A percentile compares a stretch with the other conserved stretches of the same genome.
phyloP scores from a whole-genome alignment of 2,329 filamentous ascomycete genomes.

The Plectosphaerella plurivora region DNA sequence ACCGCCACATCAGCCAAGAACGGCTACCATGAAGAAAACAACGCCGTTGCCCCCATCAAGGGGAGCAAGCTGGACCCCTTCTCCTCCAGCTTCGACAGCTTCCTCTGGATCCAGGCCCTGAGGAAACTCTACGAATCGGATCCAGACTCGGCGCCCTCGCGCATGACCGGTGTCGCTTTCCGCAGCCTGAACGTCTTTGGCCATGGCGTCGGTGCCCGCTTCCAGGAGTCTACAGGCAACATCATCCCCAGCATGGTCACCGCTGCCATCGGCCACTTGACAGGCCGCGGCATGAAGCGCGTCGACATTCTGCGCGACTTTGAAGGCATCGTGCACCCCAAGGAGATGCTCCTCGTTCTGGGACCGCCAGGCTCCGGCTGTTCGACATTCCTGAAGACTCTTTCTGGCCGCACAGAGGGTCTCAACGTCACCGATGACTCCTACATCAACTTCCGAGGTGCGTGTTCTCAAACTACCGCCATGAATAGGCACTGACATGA shows the following conservation, averaged over 20 bases:
- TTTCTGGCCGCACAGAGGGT: conserved; percentile 13
- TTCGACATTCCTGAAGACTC: conserved; percentile 63
- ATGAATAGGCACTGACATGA: neutral
- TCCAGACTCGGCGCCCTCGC: conserved; percentile 13
- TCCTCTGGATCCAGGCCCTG: conserved; percentile 19
- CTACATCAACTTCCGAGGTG: conserved; percentile 15
- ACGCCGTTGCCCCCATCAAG: conserved; percentile 8
- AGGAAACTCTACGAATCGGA: conserved; percentile 20
- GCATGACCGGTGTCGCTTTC: conserved; percentile 21
- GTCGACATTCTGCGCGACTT: conserved; percentile 22
- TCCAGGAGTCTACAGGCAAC: conserved; percentile 18
- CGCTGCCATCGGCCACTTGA: conserved; percentile 2
- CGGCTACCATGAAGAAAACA: neutral
- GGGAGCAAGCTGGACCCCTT: conserved; percentile 15
- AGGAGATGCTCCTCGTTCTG: conserved; percentile 55
- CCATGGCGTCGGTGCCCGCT: conserved; percentile 15
- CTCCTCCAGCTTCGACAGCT: conserved; percentile 19
- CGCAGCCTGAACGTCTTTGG: conserved; percentile 19
- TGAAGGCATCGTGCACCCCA: conserved; percentile 27
- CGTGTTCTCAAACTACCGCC: neutral
- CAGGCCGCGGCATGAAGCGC: neutral
- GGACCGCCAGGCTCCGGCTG: conserved; percentile 56
- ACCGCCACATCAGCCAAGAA: conserved; percentile 2
- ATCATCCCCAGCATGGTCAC: conserved; percentile 13
- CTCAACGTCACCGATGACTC: conserved; percentile 16